Percentiles rank a stretch among this genome's conserved stretches.
phyloP scores from a whole-genome alignment of 352 stramenopile species.

The Phytophthora pisi region DNA sequence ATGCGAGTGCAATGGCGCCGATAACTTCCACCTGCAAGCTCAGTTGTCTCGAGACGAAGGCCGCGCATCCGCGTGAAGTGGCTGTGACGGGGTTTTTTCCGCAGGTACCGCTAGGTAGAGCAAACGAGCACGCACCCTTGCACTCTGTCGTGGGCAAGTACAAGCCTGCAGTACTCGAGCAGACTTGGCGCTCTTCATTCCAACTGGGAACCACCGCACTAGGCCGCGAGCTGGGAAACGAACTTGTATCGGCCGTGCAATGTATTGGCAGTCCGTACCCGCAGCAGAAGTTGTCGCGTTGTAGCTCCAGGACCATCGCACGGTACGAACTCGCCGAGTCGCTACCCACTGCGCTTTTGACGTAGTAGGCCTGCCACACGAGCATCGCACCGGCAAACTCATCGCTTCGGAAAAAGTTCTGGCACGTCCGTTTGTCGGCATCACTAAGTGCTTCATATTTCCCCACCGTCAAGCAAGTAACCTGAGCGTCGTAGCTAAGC shows the following conservation, averaged over 20 bases:
- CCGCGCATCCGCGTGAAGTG: constrained; percentile 56
- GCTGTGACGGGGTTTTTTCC: constrained; percentile 59
- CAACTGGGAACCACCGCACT: constrained; percentile 35
- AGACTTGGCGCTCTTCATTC: constrained; percentile 36
- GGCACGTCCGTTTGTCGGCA: constrained; percentile 43
- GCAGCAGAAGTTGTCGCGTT: constrained; percentile 75
- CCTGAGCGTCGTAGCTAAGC: constrained; percentile 44
- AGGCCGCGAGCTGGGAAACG: constrained; percentile 58
- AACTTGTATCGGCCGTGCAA: constrained; percentile 48
- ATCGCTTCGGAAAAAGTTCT: constrained; percentile 61
- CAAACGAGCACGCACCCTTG: constrained; percentile 54
- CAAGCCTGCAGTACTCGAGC: constrained; percentile 25
- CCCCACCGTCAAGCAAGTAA: constrained; percentile 67
- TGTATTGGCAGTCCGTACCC: constrained; percentile 62
- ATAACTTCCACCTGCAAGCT: constrained; percentile 56
- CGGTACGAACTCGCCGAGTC: constrained; percentile 38
- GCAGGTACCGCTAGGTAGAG: constrained; percentile 66
- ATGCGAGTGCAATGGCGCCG: constrained; percentile 35
- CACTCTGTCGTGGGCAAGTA: constrained; percentile 67
- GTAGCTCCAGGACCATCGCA: constrained; percentile 60
- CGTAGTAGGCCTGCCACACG: constrained; percentile 81
- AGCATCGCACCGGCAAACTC: constrained; percentile 66
- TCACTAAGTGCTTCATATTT: constrained; percentile 49
- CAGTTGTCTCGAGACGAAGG: constrained; percentile 49
- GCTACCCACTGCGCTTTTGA: constrained; percentile 41